Base-by-base conservation (phyloP, 2,329 filamentous ascomycete genomes). In the Pseudomassariella vexata region DNA sequence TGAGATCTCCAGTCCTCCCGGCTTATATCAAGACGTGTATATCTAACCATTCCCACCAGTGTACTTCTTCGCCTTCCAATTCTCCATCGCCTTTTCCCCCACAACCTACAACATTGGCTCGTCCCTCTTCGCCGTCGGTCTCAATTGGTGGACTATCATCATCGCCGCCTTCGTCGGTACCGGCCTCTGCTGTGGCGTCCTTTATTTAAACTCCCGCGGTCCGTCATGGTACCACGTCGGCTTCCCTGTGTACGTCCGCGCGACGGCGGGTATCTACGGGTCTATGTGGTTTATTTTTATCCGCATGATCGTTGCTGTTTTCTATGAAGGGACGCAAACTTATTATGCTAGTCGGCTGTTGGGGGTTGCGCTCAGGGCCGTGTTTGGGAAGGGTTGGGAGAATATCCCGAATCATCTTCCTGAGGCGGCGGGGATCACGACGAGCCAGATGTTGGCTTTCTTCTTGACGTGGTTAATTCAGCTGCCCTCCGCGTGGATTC, bases 61-160 rank as follows among this genome's bases (percentile, higher is more conserved):
- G 1, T 11, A 31, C 20, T 31, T 23, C 14, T 12, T 21, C 4
- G 18, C 18, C n/a, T 31, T 31, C 28, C 24, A 12, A n/a, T 9
- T 22, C 14, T 19, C 28, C n/a, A n/a, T 21, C 6, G 22, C 28
- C 0, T 31, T 31, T 23, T 12, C 15, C 18, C 16, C 27, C 7
- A 17, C n/a, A 11, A 23, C 19, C 8, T 31, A 21, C 19, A 31
- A 12, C 8, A 22, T 12, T 9, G 28, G 28, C 19, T 23, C 19
- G 14, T 14, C 12, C 28, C 14, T 31, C 19, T n/a, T 62, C 29
- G 62, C 60, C 12, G 57, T 63, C 28, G 62, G 62, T 5, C 47
- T 66, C 24, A 63, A 58, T 41, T 66, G 62, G 61, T 65, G 61
- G 60, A 57, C 63, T 42, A 40, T 53, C 17, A 62, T 64, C 30